Evolutionary conservation across 2,329 filamentous ascomycete species (phyloP).

Genomic region (Stagonosporopsis vannaccii): DNA sequence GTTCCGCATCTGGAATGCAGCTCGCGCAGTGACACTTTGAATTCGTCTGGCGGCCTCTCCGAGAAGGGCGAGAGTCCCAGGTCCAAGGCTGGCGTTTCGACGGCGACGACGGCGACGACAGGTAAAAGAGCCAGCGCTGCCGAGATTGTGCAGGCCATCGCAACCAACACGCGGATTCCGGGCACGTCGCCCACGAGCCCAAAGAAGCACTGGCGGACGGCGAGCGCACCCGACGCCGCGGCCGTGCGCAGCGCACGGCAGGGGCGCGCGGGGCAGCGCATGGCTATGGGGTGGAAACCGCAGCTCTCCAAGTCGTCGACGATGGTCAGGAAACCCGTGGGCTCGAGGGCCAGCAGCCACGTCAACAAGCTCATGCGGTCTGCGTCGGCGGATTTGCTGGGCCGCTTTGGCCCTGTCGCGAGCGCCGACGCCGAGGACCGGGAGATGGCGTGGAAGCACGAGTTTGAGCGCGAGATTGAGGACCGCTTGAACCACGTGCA

Average conservation of each 20-base stretch:
- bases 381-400: conserved; percentile 23
- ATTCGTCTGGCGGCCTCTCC: conserved; percentile 7
- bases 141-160: conserved; percentile 36
- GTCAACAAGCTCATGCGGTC: conserved; percentile 12
- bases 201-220: conserved; percentile 21
- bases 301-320: conserved; percentile 5
- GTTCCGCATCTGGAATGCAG: conserved; percentile 30
- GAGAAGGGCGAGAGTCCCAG: conserved; percentile 6
- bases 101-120: too few relatives aligned
- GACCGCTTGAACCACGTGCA: conserved; percentile 9
- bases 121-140: conserved; percentile 19
- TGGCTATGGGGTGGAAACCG: conserved; percentile 29
- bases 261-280: neutral
- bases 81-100: conserved; percentile 17
- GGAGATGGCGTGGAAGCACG: conserved; percentile 14
- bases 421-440: conserved; percentile 13
- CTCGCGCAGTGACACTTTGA: conserved; percentile 27
- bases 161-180: conserved; percentile 30
- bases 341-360: neutral
- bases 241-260: neutral
- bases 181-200: conserved; percentile 6
- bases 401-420: conserved; percentile 22
- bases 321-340: neutral
- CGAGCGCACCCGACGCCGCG: conserved; percentile 22
- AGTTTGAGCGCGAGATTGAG: conserved; percentile 27